Evolutionary conservation across 75 land plant species (phyloP).

Genomic region (Picea sitchensis): DNA sequence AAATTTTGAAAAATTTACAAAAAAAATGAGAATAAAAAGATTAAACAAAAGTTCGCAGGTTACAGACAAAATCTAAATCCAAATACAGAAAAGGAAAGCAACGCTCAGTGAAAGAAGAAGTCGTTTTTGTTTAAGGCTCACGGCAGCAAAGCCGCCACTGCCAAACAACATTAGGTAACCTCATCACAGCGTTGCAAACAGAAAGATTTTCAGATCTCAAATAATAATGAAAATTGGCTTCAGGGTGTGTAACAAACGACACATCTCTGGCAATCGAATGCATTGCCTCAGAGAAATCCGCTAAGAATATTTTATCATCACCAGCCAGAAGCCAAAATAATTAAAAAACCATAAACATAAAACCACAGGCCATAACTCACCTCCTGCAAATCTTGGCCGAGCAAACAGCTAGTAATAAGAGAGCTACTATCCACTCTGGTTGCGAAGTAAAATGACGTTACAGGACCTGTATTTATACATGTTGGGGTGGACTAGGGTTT

Average conservation of each 20-base stretch:
- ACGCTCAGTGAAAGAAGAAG: constrained; percentile 13
- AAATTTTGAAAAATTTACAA: too few species aligned
- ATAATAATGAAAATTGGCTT: not conserved
- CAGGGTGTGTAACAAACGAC: constrained; percentile 1
- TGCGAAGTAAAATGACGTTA: too few species aligned
- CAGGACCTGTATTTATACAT: too few species aligned
- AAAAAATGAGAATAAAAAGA: too few species aligned
- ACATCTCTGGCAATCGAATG: not conserved
- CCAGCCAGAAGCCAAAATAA: not conserved
- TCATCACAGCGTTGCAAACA: not conserved
- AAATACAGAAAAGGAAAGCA: not conserved
- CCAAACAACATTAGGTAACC: not conserved
- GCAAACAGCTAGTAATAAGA: too few species aligned
- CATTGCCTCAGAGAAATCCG: constrained; percentile 1
- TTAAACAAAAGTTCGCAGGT: too few species aligned
- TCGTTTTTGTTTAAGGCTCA: not conserved
- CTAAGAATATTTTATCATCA: constrained; percentile 9
- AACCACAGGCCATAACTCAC: too few species aligned
- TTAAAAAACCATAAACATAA: too few species aligned
- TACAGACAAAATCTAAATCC: too few species aligned
- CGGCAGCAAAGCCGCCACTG: constrained; percentile 8
- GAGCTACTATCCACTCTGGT: too few species aligned
- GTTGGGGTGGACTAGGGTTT: too few species aligned
- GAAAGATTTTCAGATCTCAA: not conserved
- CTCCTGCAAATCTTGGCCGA: too few species aligned